Base-by-base conservation (phyloP, 192 early-diverging fungal species). In the Coemansia sp. region DNA sequence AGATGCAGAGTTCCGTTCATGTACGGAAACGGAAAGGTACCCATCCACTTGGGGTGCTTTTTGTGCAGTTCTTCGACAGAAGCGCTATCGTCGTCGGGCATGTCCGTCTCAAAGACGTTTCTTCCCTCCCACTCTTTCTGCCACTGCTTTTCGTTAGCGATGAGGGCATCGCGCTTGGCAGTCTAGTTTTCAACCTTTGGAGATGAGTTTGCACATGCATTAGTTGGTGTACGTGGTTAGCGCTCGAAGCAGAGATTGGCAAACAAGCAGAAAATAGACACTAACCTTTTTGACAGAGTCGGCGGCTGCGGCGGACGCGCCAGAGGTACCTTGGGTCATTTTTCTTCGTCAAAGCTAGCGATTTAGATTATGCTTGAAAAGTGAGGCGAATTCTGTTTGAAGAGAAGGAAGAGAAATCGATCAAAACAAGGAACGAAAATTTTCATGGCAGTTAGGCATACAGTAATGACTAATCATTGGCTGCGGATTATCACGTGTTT, bases 11-110 rank as follows among this genome's bases (percentile, higher is more conserved):
- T 80, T 57, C 91, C 90, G 72, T 94, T 94, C 95, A 98, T 92
- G 82, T 99, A 99, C 45, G 97, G 97, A 67, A 91, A 99, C 2
- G 97, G 90, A 68, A 98, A 91, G 40, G 92, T 94, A n/a, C 86
- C 92, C 83, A 98, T 87, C 83, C 83, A 96, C 76, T 99, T 99
- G 55, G 92, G 94, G 58, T 88, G 80, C 37, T 82, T 80, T 29
- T 79, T 67, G 57, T 91, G 91, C 31, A 79, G 66, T 36, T 65
- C 62, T 20, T 76, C 78, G 25, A 79, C 60, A n/a, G 83, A 54
- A 64, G 86, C 83, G 54, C 83, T 84, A 25, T 62, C 74, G 59
- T 80, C 77, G 28, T 65, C 75, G 47, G 96, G 96, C 47, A 95
- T 91, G 74, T 96, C 82, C 38, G 88, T 81, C 74, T 99, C 95